phyloP scores from a whole-genome alignment of 306 rosid species.

The Fragaria ananassa region DNA sequence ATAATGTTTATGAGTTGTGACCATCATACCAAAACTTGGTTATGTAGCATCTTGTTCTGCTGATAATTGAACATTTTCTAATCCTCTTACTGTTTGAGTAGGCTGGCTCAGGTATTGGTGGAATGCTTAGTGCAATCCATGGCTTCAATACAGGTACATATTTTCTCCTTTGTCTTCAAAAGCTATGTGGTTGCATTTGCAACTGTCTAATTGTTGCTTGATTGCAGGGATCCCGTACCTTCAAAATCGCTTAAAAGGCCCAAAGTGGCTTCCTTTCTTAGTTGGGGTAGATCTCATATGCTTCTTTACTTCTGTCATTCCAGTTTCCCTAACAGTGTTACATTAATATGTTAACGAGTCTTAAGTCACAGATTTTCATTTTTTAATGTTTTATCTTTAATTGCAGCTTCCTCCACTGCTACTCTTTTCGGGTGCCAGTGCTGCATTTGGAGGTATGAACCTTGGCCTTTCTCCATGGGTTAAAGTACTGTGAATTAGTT shows the following conservation, averaged over 20 bases:
- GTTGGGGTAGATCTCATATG: constrained; percentile 58
- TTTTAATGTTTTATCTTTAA: background rate
- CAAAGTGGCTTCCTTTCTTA: constrained; percentile 93
- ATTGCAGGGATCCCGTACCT: constrained; percentile 79
- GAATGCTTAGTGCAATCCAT: constrained; percentile 75
- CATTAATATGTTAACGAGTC: constrained; percentile 11
- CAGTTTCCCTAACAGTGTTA: background rate
- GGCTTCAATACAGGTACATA: constrained; percentile 62
- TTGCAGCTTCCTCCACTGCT: constrained; percentile 80
- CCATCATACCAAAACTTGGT: background rate
- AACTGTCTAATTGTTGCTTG: constrained; percentile 26
- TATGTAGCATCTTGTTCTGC: background rate
- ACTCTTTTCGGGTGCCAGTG: constrained; percentile 69
- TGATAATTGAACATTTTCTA: constrained; percentile 10
- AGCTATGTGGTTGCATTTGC: background rate
- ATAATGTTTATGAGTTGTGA: background rate
- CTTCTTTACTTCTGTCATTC: constrained; percentile 12
- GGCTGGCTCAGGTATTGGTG: constrained; percentile 89
- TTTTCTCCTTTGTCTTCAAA: background rate
- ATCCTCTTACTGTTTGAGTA: constrained; percentile 24
- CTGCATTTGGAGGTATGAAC: constrained; percentile 82
- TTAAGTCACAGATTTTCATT: constrained; percentile 20
- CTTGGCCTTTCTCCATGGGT: background rate
- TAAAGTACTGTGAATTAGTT: background rate
- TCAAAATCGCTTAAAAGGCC: constrained; percentile 77